Base-by-base conservation (phyloP, 345 rosid genomes). In the Gossypium ekmanianum region DNA sequence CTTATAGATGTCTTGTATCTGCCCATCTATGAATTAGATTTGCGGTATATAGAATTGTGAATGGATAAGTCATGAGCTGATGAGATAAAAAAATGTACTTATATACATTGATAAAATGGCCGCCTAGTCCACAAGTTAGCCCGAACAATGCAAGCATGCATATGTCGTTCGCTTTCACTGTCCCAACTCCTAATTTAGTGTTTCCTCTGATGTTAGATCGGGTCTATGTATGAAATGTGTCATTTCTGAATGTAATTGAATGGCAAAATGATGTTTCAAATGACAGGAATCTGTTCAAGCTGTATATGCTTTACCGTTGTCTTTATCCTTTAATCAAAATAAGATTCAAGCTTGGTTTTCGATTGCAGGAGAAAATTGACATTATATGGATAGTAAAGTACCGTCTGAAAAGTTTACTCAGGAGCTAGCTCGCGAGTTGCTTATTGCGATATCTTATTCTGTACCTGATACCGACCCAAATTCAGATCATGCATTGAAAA, bases 341-440 rank as follows among this genome's bases (percentile, higher is more conserved):
- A 3, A 34, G 66, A 52, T 51, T 50, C 9, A 29, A 69, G 4
- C 52, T 52, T 11, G 10, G 47, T 17, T 70, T 29, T n/a, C n/a
- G 7, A 52, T 51, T 70, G 61, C 73, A 70, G 73, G 61, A 52
- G 47, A 70, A 27, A 29, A 17, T 29, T 29, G 61, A 52, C 59
- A 17, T 70, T 70, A 70, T 70, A 70, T 70, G 73, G 73, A 52
- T 52, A 52, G 61, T 52, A 70, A 52, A n/a, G 61, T 70, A 27
- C 47, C 73, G 2, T 51, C 50, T 41, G 22, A 64, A 45, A 64
- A 65, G 27, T 16, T 65, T 65, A 18, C 70, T 65, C 3, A 65
- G 70, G 70, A 65, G 70, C 27, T 65, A 18, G 70, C 70, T 4
- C 70, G 70, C 16, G 73, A 70, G 73, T 52, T 70, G 41, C 73